Evolutionary conservation across 305 asterid genomes (phyloP), one percentile per base, ranked within the genome.

Genomic region (Lippia alba): DNA sequence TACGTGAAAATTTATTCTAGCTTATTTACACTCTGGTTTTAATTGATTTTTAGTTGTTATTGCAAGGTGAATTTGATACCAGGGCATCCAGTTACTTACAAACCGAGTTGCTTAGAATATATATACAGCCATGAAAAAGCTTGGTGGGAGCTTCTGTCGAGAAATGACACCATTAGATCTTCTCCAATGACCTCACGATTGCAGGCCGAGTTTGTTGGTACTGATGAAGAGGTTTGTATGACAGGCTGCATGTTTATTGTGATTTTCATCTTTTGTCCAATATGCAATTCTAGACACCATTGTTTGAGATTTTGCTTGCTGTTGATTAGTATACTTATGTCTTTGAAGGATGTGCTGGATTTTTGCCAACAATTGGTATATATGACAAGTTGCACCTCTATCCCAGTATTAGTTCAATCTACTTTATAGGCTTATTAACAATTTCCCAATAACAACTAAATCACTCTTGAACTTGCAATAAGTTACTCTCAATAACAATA

Each of bases 141-240:
- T 65, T 88, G 93, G 95, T 85, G 99, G 81, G 96, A 94, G 84
- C 78, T 61, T 67, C 87, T 94, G 44, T 89, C 97, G 97, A 86
- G 62, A 83, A 84, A 83, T 84, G 97, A 97, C 78, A 82, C 87
- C 51, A 77, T 80, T 63, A 76, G 81, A 75, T 88, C 96, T 82
- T 84, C 96, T 72, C 82, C 75, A 48, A 84, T 89, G 97, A 41
- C 79, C 40, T 87, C 93, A 75, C 85, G 96, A 34, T 75, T 69
- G 78, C 76, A 80, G 79, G 94, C 97, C 58, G 89, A 87, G 54
- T 81, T 74, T 81, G 90, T 88, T 76, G 94, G 96, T 69, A 80
- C 81, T 7, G 99, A 94, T 83, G 99, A 94, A 97, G 3, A 24
- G 2, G 99, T 94, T 80, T 56, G 33, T 56, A 46, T n/a, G 60